These are phyloP conservation scores for Salvia splendens DNA, from an alignment of 257 asterid genomes.

Conservation along the genomic window DNA sequence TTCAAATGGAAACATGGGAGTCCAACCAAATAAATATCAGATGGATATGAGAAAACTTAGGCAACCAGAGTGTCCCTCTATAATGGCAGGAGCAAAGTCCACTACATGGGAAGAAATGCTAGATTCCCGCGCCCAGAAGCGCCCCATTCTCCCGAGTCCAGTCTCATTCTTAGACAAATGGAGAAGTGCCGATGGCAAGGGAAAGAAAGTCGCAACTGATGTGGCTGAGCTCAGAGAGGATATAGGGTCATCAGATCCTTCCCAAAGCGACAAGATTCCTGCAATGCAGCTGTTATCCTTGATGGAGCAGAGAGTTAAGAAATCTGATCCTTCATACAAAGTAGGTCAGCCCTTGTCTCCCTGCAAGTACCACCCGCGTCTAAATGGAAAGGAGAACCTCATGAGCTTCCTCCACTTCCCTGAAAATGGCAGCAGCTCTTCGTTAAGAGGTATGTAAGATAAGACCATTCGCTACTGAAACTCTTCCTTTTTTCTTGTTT, in stretches of 20 bases:
- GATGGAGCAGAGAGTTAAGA: conserved; percentile 54
- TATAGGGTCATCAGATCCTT: conserved; percentile 48
- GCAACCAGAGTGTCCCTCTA: conserved; percentile 42
- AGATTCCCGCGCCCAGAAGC: conserved; percentile 44
- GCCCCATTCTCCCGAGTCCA: conserved; percentile 32
- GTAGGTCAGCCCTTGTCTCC: conserved; percentile 49
- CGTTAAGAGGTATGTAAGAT: conserved; percentile 39
- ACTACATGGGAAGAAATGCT: conserved; percentile 32
- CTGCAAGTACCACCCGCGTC: conserved; percentile 47
- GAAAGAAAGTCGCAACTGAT: conserved; percentile 28
- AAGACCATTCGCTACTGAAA: conserved; percentile 15
- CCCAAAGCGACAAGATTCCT: conserved; percentile 65
- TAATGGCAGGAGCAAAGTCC: conserved; percentile 32
- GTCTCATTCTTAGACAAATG: conserved; percentile 34
- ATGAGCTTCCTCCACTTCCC: conserved; percentile 33
- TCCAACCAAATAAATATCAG: conserved; percentile 9
- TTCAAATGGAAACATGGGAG: conserved; percentile 33
- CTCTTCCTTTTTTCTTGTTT: background rate
- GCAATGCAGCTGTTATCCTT: conserved; percentile 79
- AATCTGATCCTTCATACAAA: conserved; percentile 40
- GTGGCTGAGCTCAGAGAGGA: conserved; percentile 22
- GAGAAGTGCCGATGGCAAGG: conserved; percentile 40
- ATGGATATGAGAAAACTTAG: conserved; percentile 23
- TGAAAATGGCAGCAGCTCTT: conserved; percentile 35
- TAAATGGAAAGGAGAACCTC: conserved; percentile 45